Evolutionary conservation across 1,284 basidiomycete genomes (phyloP), one percentile per base, ranked within the genome.

Genomic region (Gomphus bonarii): DNA sequence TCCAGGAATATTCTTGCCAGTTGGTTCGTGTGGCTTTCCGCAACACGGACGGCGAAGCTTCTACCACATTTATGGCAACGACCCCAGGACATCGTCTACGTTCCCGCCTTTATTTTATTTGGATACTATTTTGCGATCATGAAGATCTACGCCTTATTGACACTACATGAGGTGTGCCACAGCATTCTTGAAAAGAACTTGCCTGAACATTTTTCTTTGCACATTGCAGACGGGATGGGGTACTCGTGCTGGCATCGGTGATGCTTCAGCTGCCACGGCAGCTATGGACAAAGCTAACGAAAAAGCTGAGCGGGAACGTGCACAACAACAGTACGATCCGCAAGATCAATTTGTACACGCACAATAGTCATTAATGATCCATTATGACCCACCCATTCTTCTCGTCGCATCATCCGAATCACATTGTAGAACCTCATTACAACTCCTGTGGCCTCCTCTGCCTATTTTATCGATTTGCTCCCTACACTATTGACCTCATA

Each of bases 61-160:
- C 73, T 93, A 6, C 92, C 92, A 0, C 91, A 95, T 73, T 75
- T 95, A 3, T 94, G 90, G 89, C 67, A 83, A 59, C 77, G 86
- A 40, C 92, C 92, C 1, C 80, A 85, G 65, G 88, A 95, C 66
- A 80, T 95, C 65, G 84, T 95, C 64, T 83, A 91, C 68, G 88
- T 95, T 11, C 91, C 91, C 3, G 91, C 88, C n/a, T 95, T 92
- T 72, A 91, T 94, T 65, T 66, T 85, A 5, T 94, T 94, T 66
- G 91, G 91, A 25, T 94, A 95, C 69, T 88, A 87, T 72, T 91
- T 91, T 64, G 84, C 88, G 12, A 72, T 91, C 64, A 91, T 93
- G 89, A 92, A 91, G 70, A 62, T 92, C 46, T 92, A 92, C 68
- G 88, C 89, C 28, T 71, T 90, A 25, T 84, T 81, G 68, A 92